phyloP scores from a whole-genome alignment of 2,329 filamentous ascomycete species.

The Alternaria sp. region DNA sequence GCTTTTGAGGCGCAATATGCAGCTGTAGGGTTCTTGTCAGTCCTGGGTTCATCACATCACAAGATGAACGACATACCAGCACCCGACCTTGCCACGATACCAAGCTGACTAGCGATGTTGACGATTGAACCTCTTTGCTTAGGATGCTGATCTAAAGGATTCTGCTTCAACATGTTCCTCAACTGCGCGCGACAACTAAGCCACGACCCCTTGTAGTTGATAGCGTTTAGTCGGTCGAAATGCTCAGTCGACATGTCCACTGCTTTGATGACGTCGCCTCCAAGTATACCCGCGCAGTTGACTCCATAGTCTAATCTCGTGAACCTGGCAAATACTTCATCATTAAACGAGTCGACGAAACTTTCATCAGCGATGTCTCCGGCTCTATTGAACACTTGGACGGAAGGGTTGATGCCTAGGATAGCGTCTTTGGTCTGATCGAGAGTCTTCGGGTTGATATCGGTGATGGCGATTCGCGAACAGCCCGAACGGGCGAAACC shows the following conservation, averaged over 20 bases:
- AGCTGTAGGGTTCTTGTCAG: conserved; percentile 48
- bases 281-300: conserved; percentile 64
- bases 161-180: conserved; percentile 60
- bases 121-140: conserved; percentile 59
- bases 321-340: conserved; percentile 49
- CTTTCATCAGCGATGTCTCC: conserved; percentile 61
- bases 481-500: conserved; percentile 63
- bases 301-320: conserved; percentile 64
- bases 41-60: neutral
- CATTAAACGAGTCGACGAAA: conserved; percentile 57
- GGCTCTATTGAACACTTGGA: conserved; percentile 50
- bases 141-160: conserved; percentile 54
- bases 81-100: conserved; percentile 48
- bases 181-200: conserved; percentile 64
- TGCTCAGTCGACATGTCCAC: conserved; percentile 59
- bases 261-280: conserved; percentile 51
- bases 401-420: conserved; percentile 28
- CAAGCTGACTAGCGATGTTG: conserved; percentile 64
- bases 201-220: conserved; percentile 68
- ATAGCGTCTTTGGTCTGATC: conserved; percentile 47
- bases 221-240: conserved; percentile 63
- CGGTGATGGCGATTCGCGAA: conserved; percentile 63
- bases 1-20: conserved; percentile 67
- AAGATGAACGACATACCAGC: conserved; percentile 27
- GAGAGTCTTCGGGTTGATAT: conserved; percentile 56